These are phyloP conservation scores for Phytomonas sp. DNA, from an alignment of 208 protist genomes.

Conservation along the genomic window DNA sequence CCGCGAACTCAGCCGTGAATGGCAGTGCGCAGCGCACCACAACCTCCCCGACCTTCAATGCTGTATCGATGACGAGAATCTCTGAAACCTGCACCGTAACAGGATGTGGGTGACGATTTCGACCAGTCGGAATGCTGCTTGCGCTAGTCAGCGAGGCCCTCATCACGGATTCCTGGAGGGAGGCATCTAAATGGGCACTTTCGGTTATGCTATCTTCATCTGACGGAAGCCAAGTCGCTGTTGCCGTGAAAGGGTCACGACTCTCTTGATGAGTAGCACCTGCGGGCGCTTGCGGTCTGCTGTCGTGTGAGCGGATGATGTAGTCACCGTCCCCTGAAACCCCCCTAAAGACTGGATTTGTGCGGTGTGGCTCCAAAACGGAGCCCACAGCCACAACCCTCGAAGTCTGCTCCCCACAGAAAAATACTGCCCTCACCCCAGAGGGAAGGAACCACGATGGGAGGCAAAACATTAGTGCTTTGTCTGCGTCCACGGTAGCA, in stretches of 20 bases:
- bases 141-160: neutral
- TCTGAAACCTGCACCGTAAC: slow-evolving; percentile 23
- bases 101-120: neutral
- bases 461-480: slow-evolving; percentile 30
- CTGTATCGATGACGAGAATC: slow-evolving; percentile 26
- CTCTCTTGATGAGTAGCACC: neutral
- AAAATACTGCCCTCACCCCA: slow-evolving; percentile 38
- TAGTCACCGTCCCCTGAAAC: neutral
- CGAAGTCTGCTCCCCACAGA: slow-evolving; percentile 61
- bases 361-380: slow-evolving; percentile 16
- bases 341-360: neutral
- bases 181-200: neutral
- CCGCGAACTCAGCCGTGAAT: slow-evolving; percentile 61
- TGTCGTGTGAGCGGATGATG: neutral
- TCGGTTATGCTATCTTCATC: neutral
- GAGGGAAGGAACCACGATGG: slow-evolving; percentile 31
- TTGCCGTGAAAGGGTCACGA: neutral
- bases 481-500: slow-evolving; percentile 19
- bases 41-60: slow-evolving; percentile 23
- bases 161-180: neutral
- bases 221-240: neutral
- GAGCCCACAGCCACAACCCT: slow-evolving; percentile 50
- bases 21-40: slow-evolving; percentile 57
- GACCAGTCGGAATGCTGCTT: neutral
- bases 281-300: too few species aligned